phyloP scores from a whole-genome alignment of 1,284 basidiomycete species.

The Xerocomus minutiporus region DNA sequence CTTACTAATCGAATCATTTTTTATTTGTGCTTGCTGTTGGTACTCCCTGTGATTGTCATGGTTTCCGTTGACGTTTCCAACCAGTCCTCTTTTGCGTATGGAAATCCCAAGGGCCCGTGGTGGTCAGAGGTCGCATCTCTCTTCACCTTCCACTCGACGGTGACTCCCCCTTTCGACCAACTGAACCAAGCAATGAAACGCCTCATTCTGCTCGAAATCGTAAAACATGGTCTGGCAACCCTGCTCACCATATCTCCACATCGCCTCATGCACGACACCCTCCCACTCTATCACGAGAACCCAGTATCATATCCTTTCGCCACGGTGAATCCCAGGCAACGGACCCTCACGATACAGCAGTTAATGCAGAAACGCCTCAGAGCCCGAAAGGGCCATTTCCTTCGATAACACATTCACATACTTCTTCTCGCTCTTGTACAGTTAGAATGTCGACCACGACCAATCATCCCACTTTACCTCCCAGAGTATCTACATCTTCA shows the following conservation, averaged over 20 bases:
- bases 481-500: conserved; percentile 9
- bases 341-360: neutral
- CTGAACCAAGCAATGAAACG: conserved; percentile 28
- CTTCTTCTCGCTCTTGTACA: neutral
- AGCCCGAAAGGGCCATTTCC: neutral
- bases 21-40: conserved; percentile 60
- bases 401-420: neutral
- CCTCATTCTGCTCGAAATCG: neutral
- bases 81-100: conserved; percentile 56
- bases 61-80: conserved; percentile 1
- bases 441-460: conserved; percentile 16
- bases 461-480: neutral
- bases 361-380: neutral
- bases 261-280: conserved; percentile 1
- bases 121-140: conserved; percentile 54
- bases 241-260: neutral
- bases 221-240: neutral
- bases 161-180: conserved; percentile 21
- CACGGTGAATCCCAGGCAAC: conserved; percentile 1
- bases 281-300: conserved; percentile 1
- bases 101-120: conserved; percentile 48
- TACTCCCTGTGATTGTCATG: conserved; percentile 10
- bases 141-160: conserved; percentile 46
- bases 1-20: conserved; percentile 51
- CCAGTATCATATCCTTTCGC: conserved; percentile 7